phyloP scores from a whole-genome alignment of 2,329 filamentous ascomycete genomes.

The Chaetothyriales sp. region DNA sequence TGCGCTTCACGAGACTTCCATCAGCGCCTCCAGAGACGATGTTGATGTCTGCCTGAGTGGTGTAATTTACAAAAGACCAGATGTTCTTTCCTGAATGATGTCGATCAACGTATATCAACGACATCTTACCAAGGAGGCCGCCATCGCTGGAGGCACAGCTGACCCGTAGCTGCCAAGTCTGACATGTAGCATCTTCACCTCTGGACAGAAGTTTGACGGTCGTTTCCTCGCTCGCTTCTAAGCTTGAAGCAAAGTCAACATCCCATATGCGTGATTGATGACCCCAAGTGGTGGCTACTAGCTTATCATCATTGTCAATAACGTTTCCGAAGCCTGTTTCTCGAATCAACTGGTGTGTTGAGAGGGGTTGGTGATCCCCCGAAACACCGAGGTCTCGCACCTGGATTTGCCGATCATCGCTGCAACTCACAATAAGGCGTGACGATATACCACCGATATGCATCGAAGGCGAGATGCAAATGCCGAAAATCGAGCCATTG shows the following conservation, averaged over 20 bases:
- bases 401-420: constrained; percentile 80
- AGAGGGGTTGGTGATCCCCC: neutral
- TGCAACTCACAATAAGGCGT: constrained; percentile 76
- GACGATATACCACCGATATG: constrained; percentile 25
- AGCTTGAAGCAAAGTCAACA: constrained; percentile 48
- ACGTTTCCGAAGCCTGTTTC: constrained; percentile 52
- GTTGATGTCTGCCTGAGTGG: constrained; percentile 23
- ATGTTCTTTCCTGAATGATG: constrained; percentile 80
- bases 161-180: constrained; percentile 53
- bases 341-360: constrained; percentile 20
- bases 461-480: constrained; percentile 56
- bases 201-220: constrained; percentile 54
- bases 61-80: constrained; percentile 52
- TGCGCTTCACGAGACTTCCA: constrained; percentile 41
- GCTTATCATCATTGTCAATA: constrained; percentile 19
- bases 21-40: constrained; percentile 76
- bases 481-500: constrained; percentile 86
- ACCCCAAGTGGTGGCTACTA: constrained; percentile 58
- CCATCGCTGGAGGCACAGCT: constrained; percentile 8
- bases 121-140: constrained; percentile 16
- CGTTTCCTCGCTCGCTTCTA: constrained; percentile 13
- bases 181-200: constrained; percentile 69
- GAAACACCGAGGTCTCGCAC: constrained; percentile 66
- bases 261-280: constrained; percentile 86
- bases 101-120: constrained; percentile 40